Evolutionary conservation across 148 eudicot genomes (phyloP).

Genomic region (Fagopyrum tataricum): DNA sequence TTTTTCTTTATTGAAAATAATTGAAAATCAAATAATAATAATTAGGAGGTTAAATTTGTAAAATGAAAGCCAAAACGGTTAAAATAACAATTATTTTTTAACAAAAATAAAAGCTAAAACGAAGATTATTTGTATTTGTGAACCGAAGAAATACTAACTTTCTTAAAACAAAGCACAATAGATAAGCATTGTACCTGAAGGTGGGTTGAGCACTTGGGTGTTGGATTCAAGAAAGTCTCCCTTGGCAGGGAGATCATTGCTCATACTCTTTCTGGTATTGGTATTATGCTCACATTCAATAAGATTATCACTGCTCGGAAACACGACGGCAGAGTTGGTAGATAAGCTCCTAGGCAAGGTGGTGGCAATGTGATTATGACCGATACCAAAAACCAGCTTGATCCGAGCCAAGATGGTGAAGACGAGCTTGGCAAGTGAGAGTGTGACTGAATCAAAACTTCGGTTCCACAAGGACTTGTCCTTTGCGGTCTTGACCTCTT

Average conservation of each 20-base stretch:
- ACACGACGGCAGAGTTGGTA: conserved; percentile 56
- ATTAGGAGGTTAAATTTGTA: too few species aligned
- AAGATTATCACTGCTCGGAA: conserved; percentile 39
- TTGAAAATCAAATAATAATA: too few species aligned
- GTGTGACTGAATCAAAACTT: conserved; percentile 46
- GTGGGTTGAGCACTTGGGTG: conserved; percentile 26
- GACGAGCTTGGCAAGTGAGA: conserved; percentile 42
- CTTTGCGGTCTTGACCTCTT: conserved; percentile 51
- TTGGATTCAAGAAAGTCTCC: conserved; percentile 46
- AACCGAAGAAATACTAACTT: too few species aligned
- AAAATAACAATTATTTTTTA: too few species aligned
- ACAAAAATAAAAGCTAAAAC: too few species aligned
- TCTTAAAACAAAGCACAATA: too few species aligned
- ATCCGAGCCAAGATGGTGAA: conserved; percentile 62
- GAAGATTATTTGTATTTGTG: too few species aligned
- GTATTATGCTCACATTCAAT: too few species aligned
- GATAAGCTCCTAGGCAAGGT: conserved; percentile 64
- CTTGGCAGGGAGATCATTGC: conserved; percentile 4
- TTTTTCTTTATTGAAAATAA: too few species aligned
- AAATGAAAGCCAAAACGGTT: too few species aligned
- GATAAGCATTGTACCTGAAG: conserved; percentile 12
- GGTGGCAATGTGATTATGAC: conserved; percentile 24
- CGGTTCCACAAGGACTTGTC: conserved; percentile 68
- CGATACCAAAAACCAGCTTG: conserved; percentile 68
- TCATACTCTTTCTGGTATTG: neutral